Evolutionary conservation across 2,329 filamentous ascomycete genomes (phyloP), one percentile per base, ranked within the genome.

Genomic region (Cladosporium halotolerans): DNA sequence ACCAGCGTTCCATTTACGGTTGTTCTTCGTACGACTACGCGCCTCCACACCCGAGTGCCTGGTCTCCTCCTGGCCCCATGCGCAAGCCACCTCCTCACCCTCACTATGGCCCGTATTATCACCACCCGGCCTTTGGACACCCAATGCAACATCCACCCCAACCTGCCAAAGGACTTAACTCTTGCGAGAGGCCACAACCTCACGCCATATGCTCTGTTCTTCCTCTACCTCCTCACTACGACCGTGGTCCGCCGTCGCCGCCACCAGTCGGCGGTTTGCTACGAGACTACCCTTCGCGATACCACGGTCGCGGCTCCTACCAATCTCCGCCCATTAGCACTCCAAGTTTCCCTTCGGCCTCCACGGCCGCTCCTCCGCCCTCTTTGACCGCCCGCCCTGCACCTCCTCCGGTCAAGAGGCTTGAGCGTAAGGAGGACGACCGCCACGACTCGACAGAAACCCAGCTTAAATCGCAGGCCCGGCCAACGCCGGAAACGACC

Each of bases 31-130:
- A 70, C 64, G 49, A 71, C 43, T 70, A 69, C 45, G 55, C 32
- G 14, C 56, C 41, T n/a, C 57, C 62, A 58, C 58, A 69, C 48
- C 63, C 68, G 49, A 68, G 70, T 66, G 50, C 43, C 53, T 72
- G 65, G 65, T 70, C 66, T 39, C 75, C 69, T 59, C 74, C 70
- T 51, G 73, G 58, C 63, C 71, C 60, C 58, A 75, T 66, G 66
- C 70, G 63, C 61, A 72, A 68, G 39, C 71, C 66, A 11, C 66
- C 64, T 50, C 68, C 64, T 48, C 62, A 67, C 47, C 57, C 62
- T 39, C 57, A 66, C 46, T 68, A 69, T 50, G 61, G 60, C 39
- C 66, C 65, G 7, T 69, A 70, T 57, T 68, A 66, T 45, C 61
- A 64, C 28, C 66, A 66, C 39, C 62, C 61, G 16, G 55, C 45